phyloP scores from a whole-genome alignment of 495 filamentous ascomycete genomes.

The Immersiella caudata region DNA sequence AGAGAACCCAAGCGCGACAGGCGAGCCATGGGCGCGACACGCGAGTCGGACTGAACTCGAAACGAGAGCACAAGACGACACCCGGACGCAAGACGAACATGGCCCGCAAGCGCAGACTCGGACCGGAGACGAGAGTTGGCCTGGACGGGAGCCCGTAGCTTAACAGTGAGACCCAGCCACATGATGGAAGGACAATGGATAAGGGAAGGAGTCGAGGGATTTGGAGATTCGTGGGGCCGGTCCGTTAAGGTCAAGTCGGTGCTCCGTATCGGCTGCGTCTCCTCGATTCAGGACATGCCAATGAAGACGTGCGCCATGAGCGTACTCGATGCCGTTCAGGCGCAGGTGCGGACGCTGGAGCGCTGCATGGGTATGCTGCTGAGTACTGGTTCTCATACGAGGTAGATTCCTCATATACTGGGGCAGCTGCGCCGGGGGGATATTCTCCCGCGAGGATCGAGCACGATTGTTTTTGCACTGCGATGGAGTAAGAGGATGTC shows the following conservation, averaged over 20 bases:
- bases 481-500: slow-evolving; percentile 26
- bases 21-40: not conserved
- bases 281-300: slow-evolving; percentile 26
- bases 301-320: slow-evolving; percentile 22
- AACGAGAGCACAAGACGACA: slow-evolving; percentile 1
- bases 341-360: slow-evolving; percentile 23
- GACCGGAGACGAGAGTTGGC: not conserved
- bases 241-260: slow-evolving; percentile 26
- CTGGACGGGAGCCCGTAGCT: not conserved
- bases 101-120: not conserved
- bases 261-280: slow-evolving; percentile 25
- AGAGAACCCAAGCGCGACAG: slow-evolving; percentile 1
- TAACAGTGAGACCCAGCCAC: not conserved
- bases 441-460: slow-evolving; percentile 23
- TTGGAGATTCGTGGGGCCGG: not conserved
- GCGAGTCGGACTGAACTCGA: not conserved
- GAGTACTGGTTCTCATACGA: slow-evolving; percentile 25
- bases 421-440: slow-evolving; percentile 16
- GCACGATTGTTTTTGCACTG: slow-evolving; percentile 21
- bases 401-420: slow-evolving; percentile 15
- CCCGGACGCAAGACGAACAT: not conserved
- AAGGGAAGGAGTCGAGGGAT: not conserved
- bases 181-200: slow-evolving; percentile 1
- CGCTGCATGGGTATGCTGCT: slow-evolving; percentile 22
- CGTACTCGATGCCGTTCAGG: slow-evolving; percentile 24